Conservation (phyloP, 2,329 filamentous ascomycete species). For the Cadophora sp. region DNA sequence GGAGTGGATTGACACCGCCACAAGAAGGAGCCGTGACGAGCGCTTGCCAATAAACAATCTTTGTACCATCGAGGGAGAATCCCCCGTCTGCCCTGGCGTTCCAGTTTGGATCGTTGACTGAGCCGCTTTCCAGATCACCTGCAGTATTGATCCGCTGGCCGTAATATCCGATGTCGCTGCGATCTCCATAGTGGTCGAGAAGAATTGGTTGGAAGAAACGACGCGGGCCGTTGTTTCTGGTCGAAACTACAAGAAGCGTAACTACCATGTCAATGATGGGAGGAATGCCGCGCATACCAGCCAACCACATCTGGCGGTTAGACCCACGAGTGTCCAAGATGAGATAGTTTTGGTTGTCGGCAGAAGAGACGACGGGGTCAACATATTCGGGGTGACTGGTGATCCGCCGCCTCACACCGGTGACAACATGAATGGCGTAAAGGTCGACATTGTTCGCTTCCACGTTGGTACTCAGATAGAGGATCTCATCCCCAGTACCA, state of each 20-base stretch:
- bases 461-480: background rate
- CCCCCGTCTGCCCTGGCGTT: background rate
- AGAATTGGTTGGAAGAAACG: background rate
- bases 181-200: background rate
- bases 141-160: background rate
- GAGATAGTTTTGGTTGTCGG: background rate
- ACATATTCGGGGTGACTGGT: background rate
- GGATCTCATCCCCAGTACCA: background rate
- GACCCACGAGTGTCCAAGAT: background rate
- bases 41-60: background rate
- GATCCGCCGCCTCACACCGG: background rate
- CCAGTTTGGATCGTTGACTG: background rate
- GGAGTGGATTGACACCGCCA: background rate
- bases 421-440: background rate
- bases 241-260: background rate
- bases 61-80: background rate
- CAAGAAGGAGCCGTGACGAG: background rate
- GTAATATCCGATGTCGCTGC: background rate
- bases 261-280: background rate
- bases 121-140: background rate
- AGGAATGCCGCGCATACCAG: background rate
- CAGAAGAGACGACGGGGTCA: background rate
- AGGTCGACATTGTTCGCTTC: background rate
- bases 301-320: background rate
- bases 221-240: background rate